Percentiles rank a stretch among this genome's conserved stretches.
Conservation (phyloP, 129 eudicot genomes). For the Mikania micrantha region DNA sequence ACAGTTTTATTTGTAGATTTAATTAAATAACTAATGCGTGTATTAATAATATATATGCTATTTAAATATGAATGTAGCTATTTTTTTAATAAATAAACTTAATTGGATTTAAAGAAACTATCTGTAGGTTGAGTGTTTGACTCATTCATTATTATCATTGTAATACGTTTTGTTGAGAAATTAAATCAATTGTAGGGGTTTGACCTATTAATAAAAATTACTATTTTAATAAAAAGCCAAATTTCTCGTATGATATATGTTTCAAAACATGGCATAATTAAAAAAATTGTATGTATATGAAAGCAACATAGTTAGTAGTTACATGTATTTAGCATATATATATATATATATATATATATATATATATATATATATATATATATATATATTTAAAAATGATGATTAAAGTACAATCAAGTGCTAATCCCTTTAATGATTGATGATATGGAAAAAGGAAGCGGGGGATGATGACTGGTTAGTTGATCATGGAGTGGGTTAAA, state of each 20-base stretch:
- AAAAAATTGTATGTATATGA: background rate
- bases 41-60: too few relatives aligned
- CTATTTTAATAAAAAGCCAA: background rate
- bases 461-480: constrained; percentile 19
- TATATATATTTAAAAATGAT: background rate
- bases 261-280: background rate
- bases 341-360: too few relatives aligned
- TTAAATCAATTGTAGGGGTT: background rate
- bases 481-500: constrained; percentile 31
- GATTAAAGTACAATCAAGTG: constrained; percentile 12
- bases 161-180: too few relatives aligned
- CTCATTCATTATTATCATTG: too few relatives aligned
- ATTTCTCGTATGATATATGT: background rate
- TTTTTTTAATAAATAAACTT: too few relatives aligned
- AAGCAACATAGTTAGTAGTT: background rate
- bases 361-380: too few relatives aligned
- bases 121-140: too few relatives aligned
- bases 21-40: too few relatives aligned
- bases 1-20: too few relatives aligned
- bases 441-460: constrained; percentile 19
- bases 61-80: too few relatives aligned
- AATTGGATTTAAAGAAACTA: too few relatives aligned
- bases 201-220: background rate
- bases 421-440: constrained; percentile 27
- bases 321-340: too few relatives aligned